Evolutionary conservation across 176 grass and related monocot species (phyloP).

Genomic region (Avena sativa): DNA sequence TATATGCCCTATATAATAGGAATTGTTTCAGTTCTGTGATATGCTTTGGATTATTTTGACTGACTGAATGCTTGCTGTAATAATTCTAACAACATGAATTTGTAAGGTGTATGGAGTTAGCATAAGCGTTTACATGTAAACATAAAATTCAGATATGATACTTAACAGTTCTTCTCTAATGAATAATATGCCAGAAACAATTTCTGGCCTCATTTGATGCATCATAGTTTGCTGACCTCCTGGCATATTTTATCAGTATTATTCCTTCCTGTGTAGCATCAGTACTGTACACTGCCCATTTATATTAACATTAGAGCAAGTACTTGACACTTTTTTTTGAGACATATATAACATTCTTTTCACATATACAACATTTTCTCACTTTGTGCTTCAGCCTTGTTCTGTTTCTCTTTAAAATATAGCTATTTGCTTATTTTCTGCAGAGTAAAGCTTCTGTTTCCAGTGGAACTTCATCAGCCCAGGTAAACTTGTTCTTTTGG

Average conservation of each 20-base stretch:
- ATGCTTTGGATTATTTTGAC: slow-evolving; percentile 30
- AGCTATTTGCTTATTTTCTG: slow-evolving; percentile 10
- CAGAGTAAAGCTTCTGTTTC: slow-evolving; percentile 81
- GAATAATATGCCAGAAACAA: not conserved
- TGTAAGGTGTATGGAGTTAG: not conserved
- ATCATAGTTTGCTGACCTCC: slow-evolving; percentile 1
- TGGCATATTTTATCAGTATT: slow-evolving; percentile 18
- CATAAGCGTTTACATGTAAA: not conserved
- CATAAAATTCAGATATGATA: not conserved
- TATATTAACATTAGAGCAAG: not conserved
- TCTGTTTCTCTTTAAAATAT: slow-evolving; percentile 5
- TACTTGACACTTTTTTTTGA: not conserved
- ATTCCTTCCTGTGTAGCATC: not conserved
- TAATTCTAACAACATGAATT: slow-evolving; percentile 13
- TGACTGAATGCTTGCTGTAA: not conserved
- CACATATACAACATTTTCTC: not conserved
- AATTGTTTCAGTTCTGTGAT: not conserved
- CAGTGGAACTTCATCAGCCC: slow-evolving; percentile 73
- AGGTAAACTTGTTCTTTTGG: slow-evolving; percentile 56
- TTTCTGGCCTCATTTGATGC: not conserved
- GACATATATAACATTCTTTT: not conserved
- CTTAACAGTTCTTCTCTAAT: not conserved
- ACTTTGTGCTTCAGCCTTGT: slow-evolving; percentile 10
- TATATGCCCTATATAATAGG: not conserved
- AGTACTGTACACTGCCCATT: slow-evolving; percentile 25